Percentiles rank a stretch among this genome's conserved stretches.
Evolutionary conservation across 257 asterid genomes (phyloP).

Genomic region (Jacaranda mimosifolia): DNA sequence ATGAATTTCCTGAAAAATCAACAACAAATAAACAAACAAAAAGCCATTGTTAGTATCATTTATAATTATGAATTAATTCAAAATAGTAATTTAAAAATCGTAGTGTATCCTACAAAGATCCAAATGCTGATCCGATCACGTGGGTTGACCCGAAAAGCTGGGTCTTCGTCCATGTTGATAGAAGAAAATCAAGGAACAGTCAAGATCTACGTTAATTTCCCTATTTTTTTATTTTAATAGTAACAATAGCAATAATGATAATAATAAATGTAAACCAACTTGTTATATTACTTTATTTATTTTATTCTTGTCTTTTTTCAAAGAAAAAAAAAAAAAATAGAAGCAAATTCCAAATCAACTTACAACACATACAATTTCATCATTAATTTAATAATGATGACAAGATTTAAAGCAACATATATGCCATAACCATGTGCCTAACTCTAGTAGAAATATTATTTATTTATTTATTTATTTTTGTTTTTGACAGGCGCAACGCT

Average conservation of each 20-base stretch:
- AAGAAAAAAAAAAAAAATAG: background rate
- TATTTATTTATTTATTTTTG: background rate
- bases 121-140: conserved; percentile 26
- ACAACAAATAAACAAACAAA: too few relatives aligned
- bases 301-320: background rate
- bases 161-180: conserved; percentile 50
- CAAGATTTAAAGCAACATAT: conserved; percentile 21
- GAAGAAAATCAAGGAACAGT: conserved; percentile 44
- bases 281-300: too few relatives aligned
- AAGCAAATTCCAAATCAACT: background rate
- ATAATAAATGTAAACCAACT: background rate
- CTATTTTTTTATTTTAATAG: background rate
- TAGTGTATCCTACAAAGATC: too few relatives aligned
- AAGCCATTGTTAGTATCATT: too few relatives aligned
- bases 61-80: too few relatives aligned
- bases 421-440: conserved; percentile 35
- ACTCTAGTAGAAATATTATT: conserved; percentile 1
- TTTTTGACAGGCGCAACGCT: conserved; percentile 24
- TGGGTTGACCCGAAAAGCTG: conserved; percentile 53
- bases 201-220: conserved; percentile 34
- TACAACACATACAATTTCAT: background rate
- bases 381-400: conserved; percentile 12
- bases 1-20: too few relatives aligned
- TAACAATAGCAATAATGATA: background rate
- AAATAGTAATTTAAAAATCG: too few relatives aligned